These are phyloP conservation scores for Coniella vitis DNA, from an alignment of 2,329 filamentous ascomycete genomes.

Conservation along the genomic window DNA sequence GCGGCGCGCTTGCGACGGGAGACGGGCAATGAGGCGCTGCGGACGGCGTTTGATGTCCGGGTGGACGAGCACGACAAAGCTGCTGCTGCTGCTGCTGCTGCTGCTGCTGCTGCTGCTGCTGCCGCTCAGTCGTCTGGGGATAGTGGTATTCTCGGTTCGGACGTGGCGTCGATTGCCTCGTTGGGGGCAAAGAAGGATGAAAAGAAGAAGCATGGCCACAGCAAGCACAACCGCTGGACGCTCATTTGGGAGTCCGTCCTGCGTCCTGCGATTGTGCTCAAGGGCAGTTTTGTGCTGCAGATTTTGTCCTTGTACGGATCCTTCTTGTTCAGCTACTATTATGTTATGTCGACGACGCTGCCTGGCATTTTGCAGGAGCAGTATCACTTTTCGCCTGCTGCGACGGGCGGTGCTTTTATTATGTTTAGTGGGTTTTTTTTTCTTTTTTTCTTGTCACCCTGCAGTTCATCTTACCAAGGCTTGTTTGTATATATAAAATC, in stretches of 20 bases:
- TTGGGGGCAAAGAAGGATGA: too few relatives aligned
- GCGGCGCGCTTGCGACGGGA: conserved; percentile 27
- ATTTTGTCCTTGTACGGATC: conserved; percentile 38
- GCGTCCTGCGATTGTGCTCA: conserved; percentile 40
- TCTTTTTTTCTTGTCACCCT: too few relatives aligned
- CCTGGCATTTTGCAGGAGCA: conserved; percentile 40
- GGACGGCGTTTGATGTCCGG: conserved; percentile 26
- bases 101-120: too few relatives aligned
- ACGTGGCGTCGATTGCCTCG: too few relatives aligned
- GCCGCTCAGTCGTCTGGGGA: too few relatives aligned
- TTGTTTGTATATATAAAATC: too few relatives aligned
- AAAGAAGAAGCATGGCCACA: too few relatives aligned
- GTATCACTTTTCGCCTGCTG: conserved; percentile 44
- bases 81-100: too few relatives aligned
- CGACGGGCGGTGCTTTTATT: conserved; percentile 47
- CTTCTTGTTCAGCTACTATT: conserved; percentile 45
- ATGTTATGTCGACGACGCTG: conserved; percentile 47
- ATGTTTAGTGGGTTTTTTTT: conserved; percentile 37
- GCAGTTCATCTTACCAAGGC: too few relatives aligned
- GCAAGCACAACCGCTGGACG: conserved; percentile 16
- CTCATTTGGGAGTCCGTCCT: conserved; percentile 33
- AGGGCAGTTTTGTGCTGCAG: conserved; percentile 47
- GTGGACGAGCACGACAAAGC: too few relatives aligned
- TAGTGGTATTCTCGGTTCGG: too few relatives aligned
- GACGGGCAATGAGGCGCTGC: conserved; percentile 24